Evolutionary conservation across 2,329 filamentous ascomycete genomes (phyloP), one percentile per base, ranked within the genome.

Genomic region (Neocatenulostroma microsporum): DNA sequence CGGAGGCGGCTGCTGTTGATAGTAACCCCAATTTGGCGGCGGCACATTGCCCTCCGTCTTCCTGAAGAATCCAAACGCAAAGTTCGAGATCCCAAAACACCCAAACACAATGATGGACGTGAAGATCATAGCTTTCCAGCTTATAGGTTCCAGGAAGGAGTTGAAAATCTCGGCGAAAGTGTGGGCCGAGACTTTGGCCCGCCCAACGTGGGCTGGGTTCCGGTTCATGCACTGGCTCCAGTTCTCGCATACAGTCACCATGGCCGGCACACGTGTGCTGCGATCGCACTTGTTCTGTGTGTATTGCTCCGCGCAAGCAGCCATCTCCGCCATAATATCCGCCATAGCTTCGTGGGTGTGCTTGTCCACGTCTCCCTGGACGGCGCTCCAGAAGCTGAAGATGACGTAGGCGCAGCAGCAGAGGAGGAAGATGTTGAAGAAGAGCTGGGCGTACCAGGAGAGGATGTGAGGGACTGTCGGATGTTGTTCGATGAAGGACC

Each of bases 121-220:
- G 55, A 72, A 72, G 56, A 78, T 76, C 70, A 84, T 80, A 9
- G 78, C 75, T 62, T 95, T 95, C 62, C 85, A 82, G 46, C 82
- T 86, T 61, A 96, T 88, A 5, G 84, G 80, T 51, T 94, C 86
- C 4, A 94, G 80, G 59, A 96, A 95, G 53, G 82, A 82, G 58
- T 96, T 95, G 61, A 96, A 81, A 26, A 98, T 94, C 55, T 86
- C 78, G 1, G 89, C 89, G 56, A 95, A 83, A 18, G 88, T 91
- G 54, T 84, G 82, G 4, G 86, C 88, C 13, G 82, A 85, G 25
- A 94, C 78, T 52, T 80, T 82, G 27, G 89, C 82, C 24, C 81
- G 73, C 48, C 84, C 87, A 38, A 94, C 78, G 38, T 78, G 77
- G 29, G 79, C 72, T 0, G 87, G 80, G 53, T 95, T 84, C 47